Base-by-base conservation (phyloP, 805 yeast genomes). In the Saturnispora bothae region DNA sequence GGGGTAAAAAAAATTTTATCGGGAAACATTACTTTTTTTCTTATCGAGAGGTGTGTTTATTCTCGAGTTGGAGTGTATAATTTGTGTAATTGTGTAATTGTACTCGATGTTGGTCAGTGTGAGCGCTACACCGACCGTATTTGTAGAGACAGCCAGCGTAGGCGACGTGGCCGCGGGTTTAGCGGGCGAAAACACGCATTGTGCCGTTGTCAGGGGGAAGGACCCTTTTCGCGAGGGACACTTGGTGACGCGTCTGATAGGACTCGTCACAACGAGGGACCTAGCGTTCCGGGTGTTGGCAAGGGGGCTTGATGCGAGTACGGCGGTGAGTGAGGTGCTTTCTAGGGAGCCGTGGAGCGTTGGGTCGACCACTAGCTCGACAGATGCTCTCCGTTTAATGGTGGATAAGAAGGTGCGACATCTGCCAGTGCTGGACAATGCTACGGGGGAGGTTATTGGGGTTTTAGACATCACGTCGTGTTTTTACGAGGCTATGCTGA, bases 391-490 rank as follows among this genome's bases (percentile, higher is more conserved):
- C 22, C 52, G 59, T 29, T 49, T 57, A 8, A 67, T 67, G 71
- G 69, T 64, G 4, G 48, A 54, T 10, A 57, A 53, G 33, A 60
- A 59, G 27, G 63, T 67, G 20, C 56, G 71, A 41, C 71, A 67
- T 45, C 49, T 67, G 36, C 71, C 72, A 1, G 50, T 67, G 4
- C 39, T 59, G 4, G 65, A 65, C 41, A 26, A 29, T 9, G 57
- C 54, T 16, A 34, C 32, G 9, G 61, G 59, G 3, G 31, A 45
- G 6, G 66, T 66, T 23, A 60, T 57, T n/a, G 71, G 70, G 2
- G 59, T 67, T 10, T 48, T 67, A 20, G 68, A 67, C 47, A 66
- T 66, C 25, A 67, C 71, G 4, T 57, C 65, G 36, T 66, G 72
- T 34, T 67, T 66, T 46, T 64, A 66, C 39, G 69, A 67, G 43